Evolutionary conservation across 306 rosid genomes (phyloP).

Genomic region (Leucaena leucocephala): DNA sequence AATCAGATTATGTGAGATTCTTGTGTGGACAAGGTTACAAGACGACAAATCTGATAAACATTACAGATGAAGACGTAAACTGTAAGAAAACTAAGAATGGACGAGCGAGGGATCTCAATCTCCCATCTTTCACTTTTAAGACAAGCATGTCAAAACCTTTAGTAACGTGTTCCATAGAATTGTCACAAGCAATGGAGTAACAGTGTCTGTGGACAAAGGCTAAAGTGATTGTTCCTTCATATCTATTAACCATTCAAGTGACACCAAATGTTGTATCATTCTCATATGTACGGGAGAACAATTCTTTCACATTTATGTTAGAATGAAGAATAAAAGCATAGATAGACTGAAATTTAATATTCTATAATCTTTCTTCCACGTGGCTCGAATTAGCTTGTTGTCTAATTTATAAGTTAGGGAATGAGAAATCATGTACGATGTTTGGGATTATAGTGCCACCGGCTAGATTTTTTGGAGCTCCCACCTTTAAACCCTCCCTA

Average conservation of each 20-base stretch:
- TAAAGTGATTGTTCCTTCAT: neutral
- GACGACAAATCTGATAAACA: neutral
- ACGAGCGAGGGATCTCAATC: constrained; percentile 35
- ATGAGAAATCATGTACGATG: too few species aligned
- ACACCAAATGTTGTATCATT: neutral
- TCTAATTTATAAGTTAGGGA: too few species aligned
- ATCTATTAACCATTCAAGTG: constrained; percentile 12
- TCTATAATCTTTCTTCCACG: too few species aligned
- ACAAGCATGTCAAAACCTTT: neutral
- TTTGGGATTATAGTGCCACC: too few species aligned
- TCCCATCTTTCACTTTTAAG: constrained; percentile 37
- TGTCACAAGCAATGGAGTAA: neutral
- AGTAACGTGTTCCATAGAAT: neutral
- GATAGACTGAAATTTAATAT: neutral
- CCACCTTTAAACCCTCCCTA: neutral
- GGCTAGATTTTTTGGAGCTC: neutral
- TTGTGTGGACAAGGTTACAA: neutral
- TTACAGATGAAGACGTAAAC: neutral
- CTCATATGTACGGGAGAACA: neutral
- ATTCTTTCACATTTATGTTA: neutral
- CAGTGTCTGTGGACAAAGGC: neutral
- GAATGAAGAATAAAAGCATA: neutral
- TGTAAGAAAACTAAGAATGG: neutral
- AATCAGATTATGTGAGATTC: neutral
- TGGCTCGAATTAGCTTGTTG: too few species aligned